Percentiles rank a stretch among this genome's conserved stretches.
These are phyloP conservation scores for Pholiota microspora DNA, from an alignment of 768 basidiomycete species.

Conservation along the genomic window DNA sequence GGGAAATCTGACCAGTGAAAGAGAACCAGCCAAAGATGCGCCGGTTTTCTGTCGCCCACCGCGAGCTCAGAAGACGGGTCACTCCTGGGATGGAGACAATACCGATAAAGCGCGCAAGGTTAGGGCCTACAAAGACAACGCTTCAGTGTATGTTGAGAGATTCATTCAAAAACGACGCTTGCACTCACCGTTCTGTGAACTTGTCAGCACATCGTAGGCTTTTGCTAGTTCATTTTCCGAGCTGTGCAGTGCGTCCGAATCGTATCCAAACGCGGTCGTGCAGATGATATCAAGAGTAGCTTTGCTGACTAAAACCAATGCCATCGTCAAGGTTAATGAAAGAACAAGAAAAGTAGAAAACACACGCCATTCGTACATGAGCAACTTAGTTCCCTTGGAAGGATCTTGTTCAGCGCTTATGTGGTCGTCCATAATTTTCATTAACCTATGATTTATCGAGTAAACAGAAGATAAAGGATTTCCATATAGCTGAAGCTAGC, in stretches of 20 bases:
- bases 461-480: not conserved
- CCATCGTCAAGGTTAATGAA: not conserved
- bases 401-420: constrained; percentile 30
- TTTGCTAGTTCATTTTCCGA: constrained; percentile 45
- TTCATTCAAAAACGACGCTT: too few relatives aligned
- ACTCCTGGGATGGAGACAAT: constrained; percentile 37
- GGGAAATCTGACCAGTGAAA: constrained; percentile 5
- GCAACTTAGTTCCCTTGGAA: constrained; percentile 28
- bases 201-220: constrained; percentile 42
- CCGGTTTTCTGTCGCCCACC: constrained; percentile 36
- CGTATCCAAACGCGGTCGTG: constrained; percentile 48
- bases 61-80: constrained; percentile 24
- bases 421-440: constrained; percentile 34
- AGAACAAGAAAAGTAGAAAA: constrained; percentile 2
- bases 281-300: constrained; percentile 54
- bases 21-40: constrained; percentile 5
- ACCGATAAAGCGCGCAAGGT: constrained; percentile 31
- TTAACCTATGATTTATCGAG: constrained; percentile 16
- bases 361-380: constrained; percentile 48
- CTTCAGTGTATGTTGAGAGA: not conserved
- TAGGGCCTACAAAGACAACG: constrained; percentile 22
- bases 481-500: not conserved
- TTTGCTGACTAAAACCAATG: constrained; percentile 39
- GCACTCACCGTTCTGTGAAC: constrained; percentile 34
- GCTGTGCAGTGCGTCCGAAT: constrained; percentile 41